These are phyloP conservation scores for Atalantia buxifolia DNA, from an alignment of 345 rosid species.

Conservation along the genomic window DNA sequence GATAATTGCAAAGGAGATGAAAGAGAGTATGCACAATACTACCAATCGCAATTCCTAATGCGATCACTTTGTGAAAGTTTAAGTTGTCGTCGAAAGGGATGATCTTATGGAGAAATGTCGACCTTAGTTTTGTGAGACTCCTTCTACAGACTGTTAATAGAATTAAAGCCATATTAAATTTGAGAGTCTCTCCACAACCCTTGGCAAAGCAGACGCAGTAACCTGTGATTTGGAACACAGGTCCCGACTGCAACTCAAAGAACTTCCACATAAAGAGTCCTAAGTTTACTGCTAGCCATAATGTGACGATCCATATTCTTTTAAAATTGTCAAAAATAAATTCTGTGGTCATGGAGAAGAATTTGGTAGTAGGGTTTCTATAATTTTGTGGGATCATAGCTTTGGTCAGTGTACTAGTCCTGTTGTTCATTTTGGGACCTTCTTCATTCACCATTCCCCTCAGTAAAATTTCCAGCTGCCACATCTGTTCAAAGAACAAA, in stretches of 20 bases:
- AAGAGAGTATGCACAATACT: conserved; percentile 42
- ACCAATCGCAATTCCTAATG: conserved; percentile 45
- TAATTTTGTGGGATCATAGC: conserved; percentile 83
- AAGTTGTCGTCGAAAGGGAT: conserved; percentile 94
- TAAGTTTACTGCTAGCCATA: conserved; percentile 47
- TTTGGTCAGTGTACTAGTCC: conserved; percentile 43
- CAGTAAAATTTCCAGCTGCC: conserved; percentile 86
- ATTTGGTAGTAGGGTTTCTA: conserved; percentile 59
- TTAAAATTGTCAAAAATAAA: conserved; percentile 56
- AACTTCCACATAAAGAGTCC: conserved; percentile 63
- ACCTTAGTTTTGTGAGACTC: conserved; percentile 70
- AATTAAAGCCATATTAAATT: conserved; percentile 86
- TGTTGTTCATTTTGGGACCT: conserved; percentile 23
- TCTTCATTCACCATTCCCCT: conserved; percentile 69
- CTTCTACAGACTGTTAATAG: conserved; percentile 77
- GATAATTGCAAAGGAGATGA: conserved; percentile 68
- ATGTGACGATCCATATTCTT: conserved; percentile 53
- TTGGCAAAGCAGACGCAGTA: conserved; percentile 78
- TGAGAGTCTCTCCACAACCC: conserved; percentile 83
- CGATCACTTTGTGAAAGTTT: conserved; percentile 76
- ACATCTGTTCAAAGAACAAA: conserved; percentile 48
- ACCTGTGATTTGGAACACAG: conserved; percentile 64
- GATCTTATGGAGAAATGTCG: conserved; percentile 44
- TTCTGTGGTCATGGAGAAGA: conserved; percentile 39
- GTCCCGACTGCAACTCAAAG: conserved; percentile 22